A percentile compares a stretch with the other conserved stretches of the same genome.
phyloP scores from a whole-genome alignment of 1,284 basidiomycete species.

The Pseudozyma sp. region DNA sequence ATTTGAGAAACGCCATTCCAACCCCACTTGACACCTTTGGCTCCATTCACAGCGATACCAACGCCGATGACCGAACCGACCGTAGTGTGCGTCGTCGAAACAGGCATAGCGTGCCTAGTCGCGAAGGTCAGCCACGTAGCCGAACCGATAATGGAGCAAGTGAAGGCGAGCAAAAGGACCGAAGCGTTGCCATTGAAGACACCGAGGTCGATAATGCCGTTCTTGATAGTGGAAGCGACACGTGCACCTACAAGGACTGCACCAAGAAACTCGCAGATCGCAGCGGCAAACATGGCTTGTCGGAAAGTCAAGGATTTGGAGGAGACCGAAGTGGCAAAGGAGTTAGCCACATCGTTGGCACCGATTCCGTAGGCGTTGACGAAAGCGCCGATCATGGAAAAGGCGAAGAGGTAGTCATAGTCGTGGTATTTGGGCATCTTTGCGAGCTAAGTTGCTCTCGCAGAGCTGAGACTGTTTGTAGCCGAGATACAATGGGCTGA shows the following conservation, averaged over 20 bases:
- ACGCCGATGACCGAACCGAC: slow-evolving; percentile 49
- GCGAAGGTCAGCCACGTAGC: slow-evolving; percentile 49
- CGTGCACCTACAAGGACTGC: slow-evolving; percentile 50
- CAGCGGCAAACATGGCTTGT: slow-evolving; percentile 42
- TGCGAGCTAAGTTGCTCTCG: neutral
- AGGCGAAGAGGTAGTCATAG: slow-evolving; percentile 53
- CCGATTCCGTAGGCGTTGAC: slow-evolving; percentile 49
- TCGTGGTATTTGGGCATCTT: slow-evolving; percentile 43
- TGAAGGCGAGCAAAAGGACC: slow-evolving; percentile 47
- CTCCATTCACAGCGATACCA: slow-evolving; percentile 43
- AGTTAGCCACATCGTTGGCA: slow-evolving; percentile 59
- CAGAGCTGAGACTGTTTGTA: too few species aligned
- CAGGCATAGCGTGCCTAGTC: slow-evolving; percentile 47
- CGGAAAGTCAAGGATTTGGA: slow-evolving; percentile 47
- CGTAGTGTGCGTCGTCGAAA: slow-evolving; percentile 54
- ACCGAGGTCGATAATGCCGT: slow-evolving; percentile 44
- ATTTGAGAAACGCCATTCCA: slow-evolving; percentile 51
- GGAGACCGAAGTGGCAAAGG: slow-evolving; percentile 52
- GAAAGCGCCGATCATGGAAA: slow-evolving; percentile 43
- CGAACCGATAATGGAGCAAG: slow-evolving; percentile 48
- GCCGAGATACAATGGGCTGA: too few species aligned
- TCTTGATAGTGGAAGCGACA: slow-evolving; percentile 50
- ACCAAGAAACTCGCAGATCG: slow-evolving; percentile 52
- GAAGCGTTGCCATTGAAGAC: slow-evolving; percentile 42
- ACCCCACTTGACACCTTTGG: slow-evolving; percentile 40